Percentiles rank a stretch among this genome's conserved stretches.
Evolutionary conservation across 257 asterid genomes (phyloP).

Genomic region (Solanum rostratum): DNA sequence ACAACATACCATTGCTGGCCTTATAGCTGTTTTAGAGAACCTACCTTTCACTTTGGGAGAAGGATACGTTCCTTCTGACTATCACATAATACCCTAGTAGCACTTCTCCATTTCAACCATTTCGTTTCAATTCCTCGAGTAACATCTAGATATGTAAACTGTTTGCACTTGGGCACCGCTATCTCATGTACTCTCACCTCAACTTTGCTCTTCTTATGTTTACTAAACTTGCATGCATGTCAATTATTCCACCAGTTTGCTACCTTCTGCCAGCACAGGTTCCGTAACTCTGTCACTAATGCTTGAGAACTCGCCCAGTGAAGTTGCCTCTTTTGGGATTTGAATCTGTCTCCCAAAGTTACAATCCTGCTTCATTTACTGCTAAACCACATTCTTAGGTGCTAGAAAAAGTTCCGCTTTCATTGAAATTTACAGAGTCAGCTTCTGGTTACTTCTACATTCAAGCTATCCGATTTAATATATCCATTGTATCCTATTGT

Average conservation of each 20-base stretch:
- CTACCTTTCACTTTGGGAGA: background rate
- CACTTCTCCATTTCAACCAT: background rate
- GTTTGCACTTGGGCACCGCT: background rate
- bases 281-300: background rate
- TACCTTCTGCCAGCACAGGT: background rate
- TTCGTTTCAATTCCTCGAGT: background rate
- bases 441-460: background rate
- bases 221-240: background rate
- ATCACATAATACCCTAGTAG: background rate
- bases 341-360: background rate
- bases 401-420: background rate
- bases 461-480: background rate
- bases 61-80: background rate
- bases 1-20: background rate
- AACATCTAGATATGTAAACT: background rate
- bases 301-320: background rate
- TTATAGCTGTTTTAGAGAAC: background rate
- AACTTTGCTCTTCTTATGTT: background rate
- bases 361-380: background rate
- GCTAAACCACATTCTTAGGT: background rate
- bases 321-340: background rate
- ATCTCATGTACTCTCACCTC: background rate
- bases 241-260: background rate
- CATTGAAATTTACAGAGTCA: background rate
- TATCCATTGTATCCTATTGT: slow-evolving; percentile 5